Base-by-base conservation (phyloP, 179 eudicot genomes). In the Vitellaria paradoxa region DNA sequence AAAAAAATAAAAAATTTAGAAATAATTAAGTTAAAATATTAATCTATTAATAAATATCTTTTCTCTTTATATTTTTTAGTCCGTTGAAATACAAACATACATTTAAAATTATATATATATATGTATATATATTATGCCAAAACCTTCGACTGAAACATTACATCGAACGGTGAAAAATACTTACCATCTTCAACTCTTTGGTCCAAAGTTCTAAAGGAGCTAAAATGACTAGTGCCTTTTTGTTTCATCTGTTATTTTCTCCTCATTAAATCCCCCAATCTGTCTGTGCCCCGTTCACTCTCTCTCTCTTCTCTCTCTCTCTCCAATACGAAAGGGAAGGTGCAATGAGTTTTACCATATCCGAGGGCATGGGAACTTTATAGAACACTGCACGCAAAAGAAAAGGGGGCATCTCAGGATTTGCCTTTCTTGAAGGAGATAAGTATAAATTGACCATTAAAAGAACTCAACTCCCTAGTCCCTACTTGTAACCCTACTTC, bases 171-270 rank as follows among this genome's bases (percentile, higher is more conserved):
- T 76, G 68, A 42, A 78, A 73, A 78, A 72, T 37, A 72, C 56
- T 74, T 65, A 23, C 47, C 75, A 81, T 14, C 49, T 77, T 73
- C 13, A 61, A 63, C 12, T 42, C 17, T 62, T 74, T 23, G 56
- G 68, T 74, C 47, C 77, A 74, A 74, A 55, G 23, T 47, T 76
- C 80, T 80, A 78, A 78, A 61, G 55, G 65, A 49, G 77, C 5
- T 47, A 46, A 75, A 69, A 8, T 13, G 45, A 23, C 20, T 11
- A 50, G 59, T 30, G 18, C 72, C 37, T 30, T 17, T 65, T 37
- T 23, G 71, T 65, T 52, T 76, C 78, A 65, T 76, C 47, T 30
- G 72, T 76, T 65, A 64, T 65, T 65, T 76, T 76, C 78, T 52
- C 78, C 63, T 30, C 13, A 52, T 65, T 76, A 65, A 76, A 65